Percentiles rank a stretch among this genome's conserved stretches.
phyloP scores from a whole-genome alignment of 768 basidiomycete species.

The Gymnopilus dilepis region DNA sequence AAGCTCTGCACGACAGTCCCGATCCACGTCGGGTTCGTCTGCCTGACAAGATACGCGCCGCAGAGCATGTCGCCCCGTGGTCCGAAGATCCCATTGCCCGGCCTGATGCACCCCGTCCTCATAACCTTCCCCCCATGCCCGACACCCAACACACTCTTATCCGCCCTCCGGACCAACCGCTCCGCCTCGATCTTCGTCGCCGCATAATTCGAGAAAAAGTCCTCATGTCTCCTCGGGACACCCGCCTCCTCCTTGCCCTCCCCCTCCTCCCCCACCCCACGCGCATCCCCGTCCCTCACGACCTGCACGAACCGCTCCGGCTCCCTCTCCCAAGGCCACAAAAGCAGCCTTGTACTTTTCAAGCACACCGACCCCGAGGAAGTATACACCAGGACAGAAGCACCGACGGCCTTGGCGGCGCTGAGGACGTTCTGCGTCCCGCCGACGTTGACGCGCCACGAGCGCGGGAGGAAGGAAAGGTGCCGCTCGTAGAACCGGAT shows the following conservation, averaged over 20 bases:
- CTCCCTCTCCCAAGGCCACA: constrained; percentile 77
- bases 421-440: constrained; percentile 73
- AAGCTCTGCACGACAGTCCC: constrained; percentile 63
- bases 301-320: constrained; percentile 65
- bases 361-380: constrained; percentile 74
- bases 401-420: constrained; percentile 60
- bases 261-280: too few relatives aligned
- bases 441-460: constrained; percentile 64
- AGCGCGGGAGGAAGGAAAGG: constrained; percentile 52
- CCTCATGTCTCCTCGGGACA: constrained; percentile 59
- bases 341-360: constrained; percentile 60
- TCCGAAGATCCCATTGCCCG: constrained; percentile 79
- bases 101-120: constrained; percentile 77
- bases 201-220: constrained; percentile 84
- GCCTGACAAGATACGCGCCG: constrained; percentile 64
- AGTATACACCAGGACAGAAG: constrained; percentile 66
- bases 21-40: constrained; percentile 69
- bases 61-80: constrained; percentile 75
- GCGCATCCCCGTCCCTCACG: constrained; percentile 67
- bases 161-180: constrained; percentile 42
- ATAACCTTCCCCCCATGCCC: constrained; percentile 36
- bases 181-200: constrained; percentile 68
- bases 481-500: constrained; percentile 81
- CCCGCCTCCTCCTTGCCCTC: too few relatives aligned
- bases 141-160: constrained; percentile 35